Evolutionary conservation across 2,329 filamentous ascomycete species (phyloP).

Genomic region (Venturia aucupariae): DNA sequence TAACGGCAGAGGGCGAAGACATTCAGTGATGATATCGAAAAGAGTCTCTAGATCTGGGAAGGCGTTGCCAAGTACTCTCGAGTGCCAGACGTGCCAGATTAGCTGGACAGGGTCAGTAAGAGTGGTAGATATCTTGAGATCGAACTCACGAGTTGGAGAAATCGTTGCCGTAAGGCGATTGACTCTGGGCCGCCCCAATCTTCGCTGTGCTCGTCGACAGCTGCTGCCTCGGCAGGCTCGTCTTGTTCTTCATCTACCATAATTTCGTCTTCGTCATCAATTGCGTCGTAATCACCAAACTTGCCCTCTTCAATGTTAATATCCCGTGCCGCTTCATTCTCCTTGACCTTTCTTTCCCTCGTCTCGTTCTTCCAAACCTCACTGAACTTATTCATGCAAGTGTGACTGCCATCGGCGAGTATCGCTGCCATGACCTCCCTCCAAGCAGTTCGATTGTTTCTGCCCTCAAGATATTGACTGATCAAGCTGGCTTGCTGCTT

Average conservation of each 20-base stretch:
- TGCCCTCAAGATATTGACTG: slow-evolving; percentile 46
- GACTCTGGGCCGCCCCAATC: slow-evolving; percentile 41
- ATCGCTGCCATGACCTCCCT: slow-evolving; percentile 55
- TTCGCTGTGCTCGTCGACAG: slow-evolving; percentile 8
- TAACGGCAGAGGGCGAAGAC: slow-evolving; percentile 50
- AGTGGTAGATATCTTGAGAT: background rate
- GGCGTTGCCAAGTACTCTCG: slow-evolving; percentile 30
- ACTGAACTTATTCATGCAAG: slow-evolving; percentile 45
- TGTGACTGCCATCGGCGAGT: slow-evolving; percentile 53
- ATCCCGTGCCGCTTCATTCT: slow-evolving; percentile 41
- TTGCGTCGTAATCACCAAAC: slow-evolving; percentile 51
- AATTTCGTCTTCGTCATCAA: slow-evolving; percentile 23
- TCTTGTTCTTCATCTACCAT: slow-evolving; percentile 19
- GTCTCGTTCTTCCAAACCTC: slow-evolving; percentile 63
- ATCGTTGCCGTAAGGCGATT: slow-evolving; percentile 51
- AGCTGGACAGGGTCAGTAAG: slow-evolving; percentile 18
- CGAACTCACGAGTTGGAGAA: slow-evolving; percentile 48
- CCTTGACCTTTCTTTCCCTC: slow-evolving; percentile 33
- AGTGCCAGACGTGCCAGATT: slow-evolving; percentile 26
- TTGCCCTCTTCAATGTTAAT: slow-evolving; percentile 52
- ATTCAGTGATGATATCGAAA: slow-evolving; percentile 49
- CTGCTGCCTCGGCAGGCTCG: background rate
- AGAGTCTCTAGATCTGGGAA: slow-evolving; percentile 47
- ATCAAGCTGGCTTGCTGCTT: slow-evolving; percentile 46
- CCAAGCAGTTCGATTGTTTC: slow-evolving; percentile 31